A percentile compares a stretch with the other conserved stretches of the same genome.
phyloP scores from a whole-genome alignment of 1,139 yeast species.

The Geotrichum citri-aurantii region DNA sequence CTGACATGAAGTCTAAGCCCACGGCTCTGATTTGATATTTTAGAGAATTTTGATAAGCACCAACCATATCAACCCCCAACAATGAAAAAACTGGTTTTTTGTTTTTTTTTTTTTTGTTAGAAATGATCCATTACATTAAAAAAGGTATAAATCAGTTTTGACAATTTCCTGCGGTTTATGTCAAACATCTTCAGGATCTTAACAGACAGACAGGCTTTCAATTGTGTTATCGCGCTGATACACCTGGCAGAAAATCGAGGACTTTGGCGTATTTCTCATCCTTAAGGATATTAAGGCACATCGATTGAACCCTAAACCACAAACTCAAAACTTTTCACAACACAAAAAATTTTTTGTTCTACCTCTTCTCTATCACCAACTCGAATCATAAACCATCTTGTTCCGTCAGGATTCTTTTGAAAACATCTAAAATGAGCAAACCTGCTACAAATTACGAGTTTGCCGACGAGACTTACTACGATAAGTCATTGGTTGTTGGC shows the following conservation, averaged over 20 bases:
- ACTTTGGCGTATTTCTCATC: neutral
- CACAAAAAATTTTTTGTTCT: neutral
- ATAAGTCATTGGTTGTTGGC: conserved; percentile 19
- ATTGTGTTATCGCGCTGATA: neutral
- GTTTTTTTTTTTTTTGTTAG: too few relatives aligned
- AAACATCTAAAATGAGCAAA: conserved; percentile 10
- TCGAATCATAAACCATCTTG: neutral
- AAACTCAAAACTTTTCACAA: neutral
- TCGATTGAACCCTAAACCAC: neutral
- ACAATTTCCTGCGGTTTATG: too few relatives aligned
- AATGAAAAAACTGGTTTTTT: too few relatives aligned
- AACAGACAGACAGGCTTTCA: neutral
- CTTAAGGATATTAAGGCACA: neutral
- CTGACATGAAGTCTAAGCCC: neutral
- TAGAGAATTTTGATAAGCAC: neutral
- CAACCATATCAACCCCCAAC: neutral
- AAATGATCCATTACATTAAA: too few relatives aligned
- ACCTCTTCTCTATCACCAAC: neutral
- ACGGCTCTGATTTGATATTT: neutral
- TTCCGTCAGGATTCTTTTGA: neutral
- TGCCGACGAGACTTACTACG: conserved; percentile 16
- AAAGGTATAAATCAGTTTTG: too few relatives aligned
- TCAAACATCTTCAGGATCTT: too few relatives aligned
- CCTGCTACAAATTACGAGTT: conserved; percentile 11
- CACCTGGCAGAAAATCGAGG: neutral